A percentile compares a stretch with the other conserved stretches of the same genome.
phyloP scores from a whole-genome alignment of 148 eudicot species.

The Arbutus unedo region DNA sequence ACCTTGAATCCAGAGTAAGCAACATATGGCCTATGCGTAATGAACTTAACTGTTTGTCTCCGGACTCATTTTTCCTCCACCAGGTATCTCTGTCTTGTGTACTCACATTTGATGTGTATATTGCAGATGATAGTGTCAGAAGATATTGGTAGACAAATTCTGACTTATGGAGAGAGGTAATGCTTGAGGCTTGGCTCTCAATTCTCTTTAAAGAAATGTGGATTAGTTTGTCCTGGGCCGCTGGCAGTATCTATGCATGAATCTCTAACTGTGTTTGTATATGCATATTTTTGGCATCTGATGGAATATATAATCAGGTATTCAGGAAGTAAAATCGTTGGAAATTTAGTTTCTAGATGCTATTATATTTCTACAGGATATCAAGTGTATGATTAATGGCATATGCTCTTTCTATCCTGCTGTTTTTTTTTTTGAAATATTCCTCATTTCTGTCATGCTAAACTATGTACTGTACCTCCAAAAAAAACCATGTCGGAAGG shows the following conservation, averaged over 20 bases:
- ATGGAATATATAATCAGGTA: not conserved
- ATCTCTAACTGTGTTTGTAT: not conserved
- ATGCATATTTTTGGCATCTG: not conserved
- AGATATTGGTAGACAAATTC: conserved; percentile 84
- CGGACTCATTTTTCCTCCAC: conserved; percentile 6
- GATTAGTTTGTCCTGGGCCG: not conserved
- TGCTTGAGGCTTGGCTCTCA: not conserved
- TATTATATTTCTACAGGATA: not conserved
- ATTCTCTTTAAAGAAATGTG: not conserved
- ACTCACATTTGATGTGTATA: conserved; percentile 18
- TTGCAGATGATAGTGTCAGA: conserved; percentile 84
- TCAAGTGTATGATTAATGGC: not conserved
- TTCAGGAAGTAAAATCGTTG: not conserved
- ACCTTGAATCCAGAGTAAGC: conserved; percentile 86
- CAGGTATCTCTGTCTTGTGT: not conserved
- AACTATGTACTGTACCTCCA: not conserved
- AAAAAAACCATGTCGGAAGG: not conserved
- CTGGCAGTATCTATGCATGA: not conserved
- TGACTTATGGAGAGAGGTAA: conserved; percentile 97
- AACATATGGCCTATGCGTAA: conserved; percentile 11
- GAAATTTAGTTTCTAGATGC: not conserved
- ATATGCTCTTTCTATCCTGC: not conserved
- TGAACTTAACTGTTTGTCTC: not conserved
- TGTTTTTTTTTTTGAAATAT: not conserved
- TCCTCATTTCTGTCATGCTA: not conserved